Percentiles rank a stretch among this genome's conserved stretches.
Conservation (phyloP, 169 alveolate species). For the Plasmodium chabaudi region DNA sequence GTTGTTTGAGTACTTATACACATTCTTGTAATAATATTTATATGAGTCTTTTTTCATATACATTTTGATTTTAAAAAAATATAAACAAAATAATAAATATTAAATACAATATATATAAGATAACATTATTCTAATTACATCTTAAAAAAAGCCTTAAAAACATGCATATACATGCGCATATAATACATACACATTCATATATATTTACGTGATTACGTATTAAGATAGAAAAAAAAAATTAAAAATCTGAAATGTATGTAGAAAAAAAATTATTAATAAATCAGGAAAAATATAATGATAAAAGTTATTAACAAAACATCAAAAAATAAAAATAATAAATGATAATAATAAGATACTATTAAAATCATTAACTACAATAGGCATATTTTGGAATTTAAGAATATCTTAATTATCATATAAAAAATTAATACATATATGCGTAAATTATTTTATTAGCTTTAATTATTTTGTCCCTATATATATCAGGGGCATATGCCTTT, state of each 20-base stretch:
- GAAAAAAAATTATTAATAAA: slow-evolving; percentile 44
- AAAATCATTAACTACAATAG: slow-evolving; percentile 24
- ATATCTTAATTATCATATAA: slow-evolving; percentile 2
- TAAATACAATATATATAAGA: slow-evolving; percentile 18
- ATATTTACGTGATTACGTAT: neutral
- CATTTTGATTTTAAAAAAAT: slow-evolving; percentile 24
- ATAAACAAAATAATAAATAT: neutral
- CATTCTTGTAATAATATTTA: slow-evolving; percentile 25
- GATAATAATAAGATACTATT: neutral
- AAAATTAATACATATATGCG: slow-evolving; percentile 2
- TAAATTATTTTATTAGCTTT: slow-evolving; percentile 9
- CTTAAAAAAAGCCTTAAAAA: slow-evolving; percentile 4
- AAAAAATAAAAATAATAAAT: neutral
- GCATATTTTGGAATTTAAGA: slow-evolving; percentile 21
- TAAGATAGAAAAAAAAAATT: slow-evolving; percentile 5
- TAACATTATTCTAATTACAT: slow-evolving; percentile 57
- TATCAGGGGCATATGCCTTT: slow-evolving; percentile 13
- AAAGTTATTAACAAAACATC: neutral
- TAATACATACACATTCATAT: slow-evolving; percentile 5
- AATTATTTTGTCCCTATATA: slow-evolving; percentile 21
- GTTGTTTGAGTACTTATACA: slow-evolving; percentile 18
- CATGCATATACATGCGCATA: slow-evolving; percentile 12
- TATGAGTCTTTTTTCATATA: slow-evolving; percentile 26
- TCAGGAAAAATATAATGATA: slow-evolving; percentile 10
- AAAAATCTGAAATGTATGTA: neutral